phyloP scores from a whole-genome alignment of 169 alveolate species.

The Plasmodium berghei region DNA sequence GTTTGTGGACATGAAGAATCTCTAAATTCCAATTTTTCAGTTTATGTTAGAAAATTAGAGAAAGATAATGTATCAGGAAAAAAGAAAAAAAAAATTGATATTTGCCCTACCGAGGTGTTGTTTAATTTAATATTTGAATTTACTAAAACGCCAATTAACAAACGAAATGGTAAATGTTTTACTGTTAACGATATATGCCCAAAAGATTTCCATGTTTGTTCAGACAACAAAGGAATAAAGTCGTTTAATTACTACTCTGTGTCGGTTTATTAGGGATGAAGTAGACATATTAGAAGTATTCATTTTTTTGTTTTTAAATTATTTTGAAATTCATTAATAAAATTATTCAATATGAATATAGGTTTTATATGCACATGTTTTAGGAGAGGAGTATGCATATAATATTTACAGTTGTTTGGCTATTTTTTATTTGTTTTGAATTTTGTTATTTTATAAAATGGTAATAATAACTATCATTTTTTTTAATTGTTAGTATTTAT shows the following conservation, averaged over 20 bases:
- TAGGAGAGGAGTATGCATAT: no score
- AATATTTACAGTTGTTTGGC: no score
- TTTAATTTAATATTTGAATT: constrained; percentile 61
- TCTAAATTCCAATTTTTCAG: constrained; percentile 47
- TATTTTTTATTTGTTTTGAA: no score
- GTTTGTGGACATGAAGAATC: constrained; percentile 77
- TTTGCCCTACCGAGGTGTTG: constrained; percentile 29
- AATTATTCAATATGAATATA: no score
- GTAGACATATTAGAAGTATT: not conserved
- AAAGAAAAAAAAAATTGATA: constrained; percentile 45
- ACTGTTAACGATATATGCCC: constrained; percentile 47
- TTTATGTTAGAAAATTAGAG: constrained; percentile 31
- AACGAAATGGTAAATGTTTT: constrained; percentile 46
- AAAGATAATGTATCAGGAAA: constrained; percentile 67
- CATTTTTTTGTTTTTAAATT: not conserved
- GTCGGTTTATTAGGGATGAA: constrained; percentile 49
- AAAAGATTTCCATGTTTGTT: constrained; percentile 47
- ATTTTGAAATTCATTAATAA: no score
- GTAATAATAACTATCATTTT: no score
- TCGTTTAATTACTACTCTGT: constrained; percentile 50
- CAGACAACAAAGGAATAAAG: constrained; percentile 30
- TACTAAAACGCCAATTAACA: constrained; percentile 33
- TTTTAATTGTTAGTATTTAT: no score
- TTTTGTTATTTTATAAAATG: no score
- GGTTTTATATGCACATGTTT: no score